A percentile compares a stretch with the other conserved stretches of the same genome.
Conservation (phyloP, 169 alveolate genomes). For the Eimeria nieschulzi region DNA sequence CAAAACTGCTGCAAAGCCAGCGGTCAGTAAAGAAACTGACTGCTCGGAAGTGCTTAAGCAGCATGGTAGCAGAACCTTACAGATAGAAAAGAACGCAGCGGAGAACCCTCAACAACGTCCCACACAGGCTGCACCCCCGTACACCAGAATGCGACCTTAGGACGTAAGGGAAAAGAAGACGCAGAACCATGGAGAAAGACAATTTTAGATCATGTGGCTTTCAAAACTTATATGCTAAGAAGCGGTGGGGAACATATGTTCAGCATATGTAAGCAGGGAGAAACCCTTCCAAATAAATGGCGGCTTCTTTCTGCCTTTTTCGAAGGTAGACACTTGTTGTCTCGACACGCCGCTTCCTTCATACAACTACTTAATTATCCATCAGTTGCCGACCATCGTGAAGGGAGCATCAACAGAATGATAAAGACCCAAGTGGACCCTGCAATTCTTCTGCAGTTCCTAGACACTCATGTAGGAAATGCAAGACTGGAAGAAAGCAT, state of each 20-base stretch:
- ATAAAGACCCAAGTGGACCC: constrained; percentile 87
- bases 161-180: background rate
- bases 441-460: constrained; percentile 82
- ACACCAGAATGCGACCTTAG: background rate
- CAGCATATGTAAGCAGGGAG: constrained; percentile 37
- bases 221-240: no score
- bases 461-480: constrained; percentile 90
- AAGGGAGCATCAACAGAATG: constrained; percentile 85
- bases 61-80: constrained; percentile 23
- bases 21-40: no score
- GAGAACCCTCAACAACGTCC: background rate
- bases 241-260: background rate
- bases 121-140: background rate
- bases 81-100: background rate
- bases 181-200: background rate
- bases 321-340: constrained; percentile 90
- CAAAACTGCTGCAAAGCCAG: no score
- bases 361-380: constrained; percentile 89
- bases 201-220: background rate
- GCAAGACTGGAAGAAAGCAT: constrained; percentile 89
- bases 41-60: background rate
- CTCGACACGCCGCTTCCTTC: constrained; percentile 91
- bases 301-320: constrained; percentile 91
- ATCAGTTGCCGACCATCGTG: constrained; percentile 88
- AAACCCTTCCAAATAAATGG: constrained; percentile 87